Evolutionary conservation across 129 eudicot genomes (phyloP).

Genomic region (Tanacetum coccineum): DNA sequence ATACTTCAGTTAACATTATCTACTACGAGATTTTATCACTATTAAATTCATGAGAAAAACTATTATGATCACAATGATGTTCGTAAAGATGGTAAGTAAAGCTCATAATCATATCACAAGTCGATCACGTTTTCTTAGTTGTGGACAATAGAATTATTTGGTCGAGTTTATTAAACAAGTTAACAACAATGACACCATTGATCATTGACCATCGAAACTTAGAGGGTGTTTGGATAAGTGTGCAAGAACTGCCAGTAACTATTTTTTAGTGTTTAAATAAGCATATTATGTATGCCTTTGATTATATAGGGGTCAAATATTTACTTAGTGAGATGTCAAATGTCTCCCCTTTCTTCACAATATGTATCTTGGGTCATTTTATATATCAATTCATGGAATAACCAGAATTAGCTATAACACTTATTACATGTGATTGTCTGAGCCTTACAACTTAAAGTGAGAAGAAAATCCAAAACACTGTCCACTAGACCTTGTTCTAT

Average conservation of each 20-base stretch:
- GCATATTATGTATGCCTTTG: neutral
- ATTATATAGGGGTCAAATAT: neutral
- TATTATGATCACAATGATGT: neutral
- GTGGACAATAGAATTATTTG: neutral
- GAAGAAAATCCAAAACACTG: neutral
- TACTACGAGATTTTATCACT: neutral
- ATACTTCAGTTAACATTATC: neutral
- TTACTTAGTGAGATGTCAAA: neutral
- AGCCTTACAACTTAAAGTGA: neutral
- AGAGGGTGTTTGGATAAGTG: neutral
- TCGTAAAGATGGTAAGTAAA: neutral
- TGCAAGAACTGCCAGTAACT: neutral
- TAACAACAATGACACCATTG: neutral
- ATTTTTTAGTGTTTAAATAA: constrained; percentile 1
- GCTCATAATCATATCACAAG: neutral
- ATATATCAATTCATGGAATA: neutral
- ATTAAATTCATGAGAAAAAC: neutral
- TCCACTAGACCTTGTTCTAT: neutral
- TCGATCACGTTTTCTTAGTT: neutral
- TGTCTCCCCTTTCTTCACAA: neutral
- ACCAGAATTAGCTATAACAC: neutral
- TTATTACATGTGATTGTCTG: neutral
- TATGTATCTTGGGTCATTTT: neutral
- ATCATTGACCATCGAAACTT: neutral
- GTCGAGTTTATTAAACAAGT: neutral